Conservation (phyloP, 352 stramenopile genomes). For the Phytophthora fragariae region DNA sequence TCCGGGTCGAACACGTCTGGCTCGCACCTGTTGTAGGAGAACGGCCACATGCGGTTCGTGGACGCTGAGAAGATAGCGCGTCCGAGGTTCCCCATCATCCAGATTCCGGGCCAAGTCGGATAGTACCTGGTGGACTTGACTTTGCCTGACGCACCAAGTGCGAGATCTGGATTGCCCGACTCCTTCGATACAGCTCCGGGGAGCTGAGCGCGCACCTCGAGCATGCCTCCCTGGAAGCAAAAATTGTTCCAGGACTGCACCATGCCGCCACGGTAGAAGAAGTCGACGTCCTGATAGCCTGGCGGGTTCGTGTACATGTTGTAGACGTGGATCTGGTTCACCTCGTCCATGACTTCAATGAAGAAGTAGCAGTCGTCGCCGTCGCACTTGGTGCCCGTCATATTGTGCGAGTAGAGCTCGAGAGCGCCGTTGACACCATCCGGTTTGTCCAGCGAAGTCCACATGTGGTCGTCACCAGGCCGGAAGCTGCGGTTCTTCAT, state of each 20-base stretch:
- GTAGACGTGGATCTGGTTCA: constrained; percentile 55
- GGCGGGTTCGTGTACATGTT: constrained; percentile 66
- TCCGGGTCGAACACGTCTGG: constrained; percentile 49
- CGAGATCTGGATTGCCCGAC: constrained; percentile 54
- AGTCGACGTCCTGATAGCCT: constrained; percentile 50
- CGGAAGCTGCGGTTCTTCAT: constrained; percentile 88
- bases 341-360: constrained; percentile 50
- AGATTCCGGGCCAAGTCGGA: constrained; percentile 95
- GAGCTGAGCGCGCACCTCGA: constrained; percentile 92
- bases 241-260: constrained; percentile 95
- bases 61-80: constrained; percentile 94
- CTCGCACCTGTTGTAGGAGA: constrained; percentile 94
- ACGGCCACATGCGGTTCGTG: constrained; percentile 97
- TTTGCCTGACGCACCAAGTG: constrained; percentile 54
- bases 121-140: constrained; percentile 68
- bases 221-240: constrained; percentile 94
- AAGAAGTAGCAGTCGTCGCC: constrained; percentile 59
- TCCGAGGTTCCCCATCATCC: constrained; percentile 96
- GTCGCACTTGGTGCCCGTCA: constrained; percentile 62
- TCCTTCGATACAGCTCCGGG: constrained; percentile 70
- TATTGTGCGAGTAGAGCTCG: constrained; percentile 92
- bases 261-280: constrained; percentile 78
- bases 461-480: constrained; percentile 94
- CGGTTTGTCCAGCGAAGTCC: constrained; percentile 95
- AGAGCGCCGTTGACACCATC: constrained; percentile 92